Evolutionary conservation across 2,329 filamentous ascomycete genomes (phyloP), one percentile per base, ranked within the genome.

Genomic region (Berkeleyomyces basicola): DNA sequence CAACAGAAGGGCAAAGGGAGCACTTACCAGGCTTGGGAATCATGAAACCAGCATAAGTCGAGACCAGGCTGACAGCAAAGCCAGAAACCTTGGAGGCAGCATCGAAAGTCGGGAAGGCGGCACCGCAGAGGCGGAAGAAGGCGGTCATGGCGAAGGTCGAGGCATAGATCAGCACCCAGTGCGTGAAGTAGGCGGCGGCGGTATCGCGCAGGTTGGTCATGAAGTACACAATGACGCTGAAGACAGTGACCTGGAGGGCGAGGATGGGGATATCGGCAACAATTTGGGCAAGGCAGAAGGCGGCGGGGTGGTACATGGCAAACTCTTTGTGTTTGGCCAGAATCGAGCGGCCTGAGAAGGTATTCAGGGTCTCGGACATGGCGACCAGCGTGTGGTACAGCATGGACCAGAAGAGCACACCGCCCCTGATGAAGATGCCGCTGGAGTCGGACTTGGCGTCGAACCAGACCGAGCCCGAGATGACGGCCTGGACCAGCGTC

Each of bases 401-500:
- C 0, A 87, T 73, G 0, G 83, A 75, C 59, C 87, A 79, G 74
- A 87, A 88, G 3, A 85, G 72, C 0, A 83, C 78, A 61, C 84
- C 85, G 0, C 78, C 77, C 67, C 86, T 86, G 67, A 80, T 69
- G 69, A 87, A 87, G 0, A 88, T 71, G 7, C 84, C 85, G 0
- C 72, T 75, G 0, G 82, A 81, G 59, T 78, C 81, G 33, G 73
- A 64, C 0, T 83, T 78, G 0, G 83, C 80, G 62, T 83, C 77
- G 71, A 87, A 88, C 71, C 88, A 88, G 3, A 87, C 75, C 0
- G 83, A 86, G 5, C 84, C 84, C 1, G 79, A 76, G 63, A 87
- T 80, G 4, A 88, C 71, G 0, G 84, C 82, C 67, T 85, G 81
- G 0, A 76, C 67, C 6, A 86, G 68, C 1, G 79, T 83, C 0